phyloP scores from a whole-genome alignment of 1,139 yeast species.

The Zygoascus hellenicus region DNA sequence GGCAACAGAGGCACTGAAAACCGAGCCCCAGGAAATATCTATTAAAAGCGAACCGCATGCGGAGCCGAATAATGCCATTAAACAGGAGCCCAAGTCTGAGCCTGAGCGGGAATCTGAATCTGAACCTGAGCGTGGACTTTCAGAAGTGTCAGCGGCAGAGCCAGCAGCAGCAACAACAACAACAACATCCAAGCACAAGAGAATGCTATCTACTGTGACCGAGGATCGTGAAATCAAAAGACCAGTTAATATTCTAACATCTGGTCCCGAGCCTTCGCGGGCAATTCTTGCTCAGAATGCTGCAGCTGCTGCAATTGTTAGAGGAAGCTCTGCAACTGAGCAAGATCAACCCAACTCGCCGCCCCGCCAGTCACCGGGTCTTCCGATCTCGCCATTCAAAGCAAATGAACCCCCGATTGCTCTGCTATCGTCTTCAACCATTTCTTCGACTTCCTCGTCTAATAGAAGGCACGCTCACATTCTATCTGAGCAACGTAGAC shows the following conservation, averaged over 20 bases:
- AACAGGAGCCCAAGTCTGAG: no score
- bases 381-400: background rate
- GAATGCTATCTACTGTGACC: conserved; percentile 9
- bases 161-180: no score
- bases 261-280: background rate
- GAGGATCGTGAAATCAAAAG: conserved; percentile 9
- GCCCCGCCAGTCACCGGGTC: background rate
- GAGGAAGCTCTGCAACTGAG: background rate
- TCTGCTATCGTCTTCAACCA: conserved; percentile 6
- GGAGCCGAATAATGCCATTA: no score
- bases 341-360: background rate
- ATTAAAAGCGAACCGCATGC: no score
- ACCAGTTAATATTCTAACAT: background rate
- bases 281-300: background rate
- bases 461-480: conserved; percentile 37
- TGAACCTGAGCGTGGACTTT: no score
- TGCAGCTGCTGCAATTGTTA: background rate
- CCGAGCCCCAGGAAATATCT: no score
- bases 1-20: no score
- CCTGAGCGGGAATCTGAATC: no score
- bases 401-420: conserved; percentile 8
- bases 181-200: conserved; percentile 5
- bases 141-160: no score
- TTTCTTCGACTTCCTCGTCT: conserved; percentile 22
- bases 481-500: conserved; percentile 41